Conservation (phyloP, 768 basidiomycete genomes). For the Trichaptum fuscoviolaceum region DNA sequence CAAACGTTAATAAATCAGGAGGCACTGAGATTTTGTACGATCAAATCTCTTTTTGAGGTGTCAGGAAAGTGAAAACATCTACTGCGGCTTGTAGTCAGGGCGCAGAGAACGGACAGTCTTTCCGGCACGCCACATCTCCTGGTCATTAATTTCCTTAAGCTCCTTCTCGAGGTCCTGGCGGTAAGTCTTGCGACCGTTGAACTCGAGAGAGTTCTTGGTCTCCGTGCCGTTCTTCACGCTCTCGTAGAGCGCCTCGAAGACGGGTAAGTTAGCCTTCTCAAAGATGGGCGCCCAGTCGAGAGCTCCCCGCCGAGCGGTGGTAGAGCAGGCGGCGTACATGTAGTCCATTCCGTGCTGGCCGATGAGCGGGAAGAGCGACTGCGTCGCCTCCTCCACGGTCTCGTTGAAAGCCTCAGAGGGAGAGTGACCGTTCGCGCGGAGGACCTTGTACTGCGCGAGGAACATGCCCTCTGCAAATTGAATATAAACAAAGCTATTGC, state of each 20-base stretch:
- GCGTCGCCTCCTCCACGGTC: constrained; percentile 99
- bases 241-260: constrained; percentile 94
- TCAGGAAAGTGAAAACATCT: neutral
- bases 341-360: constrained; percentile 95
- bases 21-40: neutral
- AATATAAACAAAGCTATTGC: constrained; percentile 3
- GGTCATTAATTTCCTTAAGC: constrained; percentile 90
- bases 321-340: constrained; percentile 99
- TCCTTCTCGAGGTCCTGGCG: constrained; percentile 90
- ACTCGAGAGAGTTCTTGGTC: constrained; percentile 95
- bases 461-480: constrained; percentile 81
- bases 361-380: constrained; percentile 95
- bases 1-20: neutral
- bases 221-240: constrained; percentile 94
- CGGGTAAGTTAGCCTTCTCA: constrained; percentile 88
- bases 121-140: constrained; percentile 98
- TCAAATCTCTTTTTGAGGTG: neutral
- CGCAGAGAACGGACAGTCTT: constrained; percentile 88
- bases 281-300: constrained; percentile 99
- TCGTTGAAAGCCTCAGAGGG: constrained; percentile 99
- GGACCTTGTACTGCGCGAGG: constrained; percentile 97
- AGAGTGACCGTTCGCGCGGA: constrained; percentile 92
- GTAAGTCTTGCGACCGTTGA: constrained; percentile 90
- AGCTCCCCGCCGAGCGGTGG: constrained; percentile 97
- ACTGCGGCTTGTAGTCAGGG: constrained; percentile 67